Conservation (phyloP, 208 protist genomes). For the Leishmania gerbilli region DNA sequence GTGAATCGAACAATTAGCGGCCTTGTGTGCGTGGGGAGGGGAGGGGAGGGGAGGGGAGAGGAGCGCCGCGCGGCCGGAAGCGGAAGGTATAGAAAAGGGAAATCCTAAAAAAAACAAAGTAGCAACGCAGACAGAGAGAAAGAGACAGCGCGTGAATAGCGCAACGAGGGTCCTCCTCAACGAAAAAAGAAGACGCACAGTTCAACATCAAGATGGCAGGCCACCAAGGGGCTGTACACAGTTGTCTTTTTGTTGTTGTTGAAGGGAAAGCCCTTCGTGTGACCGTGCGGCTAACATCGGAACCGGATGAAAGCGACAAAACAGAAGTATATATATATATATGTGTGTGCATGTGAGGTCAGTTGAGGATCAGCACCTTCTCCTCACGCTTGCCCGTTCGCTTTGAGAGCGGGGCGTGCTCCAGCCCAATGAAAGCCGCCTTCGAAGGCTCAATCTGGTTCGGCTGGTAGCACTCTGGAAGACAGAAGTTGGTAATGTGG, state of each 20-base stretch:
- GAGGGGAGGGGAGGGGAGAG: neutral
- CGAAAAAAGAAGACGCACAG: neutral
- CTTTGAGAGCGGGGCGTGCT: conserved; percentile 75
- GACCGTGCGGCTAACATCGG: neutral
- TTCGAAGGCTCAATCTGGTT: conserved; percentile 69
- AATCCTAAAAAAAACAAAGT: neutral
- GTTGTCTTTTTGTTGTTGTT: neutral
- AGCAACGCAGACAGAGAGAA: conserved; percentile 9
- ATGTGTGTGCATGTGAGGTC: neutral
- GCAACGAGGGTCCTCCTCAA: neutral
- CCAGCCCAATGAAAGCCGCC: conserved; percentile 83
- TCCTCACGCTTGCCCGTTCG: conserved; percentile 56
- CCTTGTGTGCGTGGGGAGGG: neutral
- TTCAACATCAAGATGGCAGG: neutral
- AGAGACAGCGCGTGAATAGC: neutral
- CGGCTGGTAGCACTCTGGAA: conserved; percentile 47
- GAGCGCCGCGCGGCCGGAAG: neutral
- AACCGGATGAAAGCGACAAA: neutral
- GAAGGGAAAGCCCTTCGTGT: neutral
- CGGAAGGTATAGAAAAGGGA: neutral
- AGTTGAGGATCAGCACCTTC: conserved; percentile 85
- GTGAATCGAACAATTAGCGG: neutral
- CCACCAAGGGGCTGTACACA: neutral
- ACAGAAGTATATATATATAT: too few relatives aligned
- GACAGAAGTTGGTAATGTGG: conserved; percentile 65